phyloP scores from a whole-genome alignment of 2,329 filamentous ascomycete species.

The Ophiostoma montium region DNA sequence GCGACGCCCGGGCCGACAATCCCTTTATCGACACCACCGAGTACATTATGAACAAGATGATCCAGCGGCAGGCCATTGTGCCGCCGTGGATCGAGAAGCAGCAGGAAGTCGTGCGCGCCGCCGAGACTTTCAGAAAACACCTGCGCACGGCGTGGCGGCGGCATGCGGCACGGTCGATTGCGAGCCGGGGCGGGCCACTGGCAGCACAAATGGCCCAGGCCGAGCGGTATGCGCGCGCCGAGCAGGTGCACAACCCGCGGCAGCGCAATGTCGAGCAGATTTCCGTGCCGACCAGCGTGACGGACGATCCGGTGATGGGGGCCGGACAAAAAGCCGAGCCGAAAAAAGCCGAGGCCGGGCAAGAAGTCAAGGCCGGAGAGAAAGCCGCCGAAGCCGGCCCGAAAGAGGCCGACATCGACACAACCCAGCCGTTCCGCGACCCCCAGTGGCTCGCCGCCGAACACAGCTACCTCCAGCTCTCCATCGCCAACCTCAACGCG shows the following conservation, averaged over 20 bases:
- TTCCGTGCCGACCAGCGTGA: slow-evolving; percentile 30
- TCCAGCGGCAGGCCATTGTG: slow-evolving; percentile 87
- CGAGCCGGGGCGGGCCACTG: slow-evolving; percentile 61
- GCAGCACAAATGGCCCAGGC: slow-evolving; percentile 60
- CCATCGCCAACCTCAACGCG: slow-evolving; percentile 63
- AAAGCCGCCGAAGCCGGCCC: neutral
- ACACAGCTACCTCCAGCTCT: slow-evolving; percentile 57
- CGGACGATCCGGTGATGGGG: slow-evolving; percentile 34
- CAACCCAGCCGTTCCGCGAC: slow-evolving; percentile 58
- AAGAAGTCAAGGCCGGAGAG: neutral
- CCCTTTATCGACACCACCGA: slow-evolving; percentile 94
- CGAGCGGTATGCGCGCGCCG: slow-evolving; percentile 60
- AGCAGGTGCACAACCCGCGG: slow-evolving; percentile 49
- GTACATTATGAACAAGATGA: slow-evolving; percentile 98
- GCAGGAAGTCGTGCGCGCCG: slow-evolving; percentile 64
- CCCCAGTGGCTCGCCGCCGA: slow-evolving; percentile 61
- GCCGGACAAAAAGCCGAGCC: slow-evolving; percentile 15
- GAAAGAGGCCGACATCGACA: neutral
- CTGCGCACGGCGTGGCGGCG: slow-evolving; percentile 72
- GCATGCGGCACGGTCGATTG: slow-evolving; percentile 65
- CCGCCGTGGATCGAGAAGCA: slow-evolving; percentile 99
- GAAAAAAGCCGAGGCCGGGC: slow-evolving; percentile 23
- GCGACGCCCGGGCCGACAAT: slow-evolving; percentile 69
- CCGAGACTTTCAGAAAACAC: slow-evolving; percentile 56
- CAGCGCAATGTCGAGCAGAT: slow-evolving; percentile 31